A percentile compares a stretch with the other conserved stretches of the same genome.
These are phyloP conservation scores for Gossypium raimondii DNA, from an alignment of 345 rosid species.

Conservation along the genomic window DNA sequence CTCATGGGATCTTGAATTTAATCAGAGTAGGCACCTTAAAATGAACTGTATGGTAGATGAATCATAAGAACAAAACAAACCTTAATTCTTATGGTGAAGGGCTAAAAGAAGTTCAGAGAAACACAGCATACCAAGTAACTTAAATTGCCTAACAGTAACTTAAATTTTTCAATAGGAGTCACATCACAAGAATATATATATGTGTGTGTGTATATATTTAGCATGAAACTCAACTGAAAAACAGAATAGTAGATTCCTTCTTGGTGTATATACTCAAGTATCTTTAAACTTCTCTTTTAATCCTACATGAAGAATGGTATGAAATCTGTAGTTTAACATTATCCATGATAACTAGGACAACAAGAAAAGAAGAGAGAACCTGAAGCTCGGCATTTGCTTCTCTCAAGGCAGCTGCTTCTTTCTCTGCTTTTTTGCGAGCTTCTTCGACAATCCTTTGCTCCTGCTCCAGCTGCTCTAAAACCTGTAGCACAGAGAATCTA, in stretches of 20 bases:
- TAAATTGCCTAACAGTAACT: background rate
- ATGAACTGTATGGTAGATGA: background rate
- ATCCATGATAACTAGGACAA: background rate
- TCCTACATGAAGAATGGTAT: conserved; percentile 4
- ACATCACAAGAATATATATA: background rate
- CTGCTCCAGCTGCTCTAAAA: conserved; percentile 76
- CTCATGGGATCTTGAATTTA: background rate
- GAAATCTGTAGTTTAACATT: background rate
- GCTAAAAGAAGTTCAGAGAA: background rate
- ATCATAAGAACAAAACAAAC: background rate
- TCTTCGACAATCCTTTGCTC: conserved; percentile 89
- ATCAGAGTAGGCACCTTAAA: background rate
- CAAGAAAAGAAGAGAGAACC: conserved; percentile 36
- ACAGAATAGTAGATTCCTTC: conserved; percentile 9
- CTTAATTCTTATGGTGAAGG: background rate
- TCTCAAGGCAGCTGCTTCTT: conserved; percentile 72
- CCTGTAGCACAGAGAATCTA: conserved; percentile 34
- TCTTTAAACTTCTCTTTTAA: background rate
- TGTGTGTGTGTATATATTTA: background rate
- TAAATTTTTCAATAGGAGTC: background rate
- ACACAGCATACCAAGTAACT: background rate
- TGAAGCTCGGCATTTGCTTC: conserved; percentile 56
- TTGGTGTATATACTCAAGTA: background rate
- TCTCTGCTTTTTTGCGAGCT: conserved; percentile 74
- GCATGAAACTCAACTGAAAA: conserved; percentile 4